Percentiles rank a stretch among this genome's conserved stretches.
Conservation (phyloP, 352 stramenopile genomes). For the Chrysophaeum taylorii region DNA sequence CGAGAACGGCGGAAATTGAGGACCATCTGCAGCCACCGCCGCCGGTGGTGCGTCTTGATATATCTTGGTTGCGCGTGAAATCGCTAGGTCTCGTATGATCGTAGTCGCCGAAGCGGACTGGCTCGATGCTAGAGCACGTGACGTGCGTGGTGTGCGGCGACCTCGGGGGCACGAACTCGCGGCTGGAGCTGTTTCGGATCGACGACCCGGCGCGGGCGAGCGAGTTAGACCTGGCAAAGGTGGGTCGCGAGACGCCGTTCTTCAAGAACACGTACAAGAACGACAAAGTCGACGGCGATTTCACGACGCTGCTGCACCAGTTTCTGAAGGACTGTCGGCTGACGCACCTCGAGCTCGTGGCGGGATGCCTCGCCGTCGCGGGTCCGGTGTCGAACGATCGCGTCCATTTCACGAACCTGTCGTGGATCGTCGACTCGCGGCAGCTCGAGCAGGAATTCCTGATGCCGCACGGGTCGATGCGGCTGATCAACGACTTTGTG, state of each 20-base stretch:
- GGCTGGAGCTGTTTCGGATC: conserved; percentile 73
- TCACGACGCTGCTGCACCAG: conserved; percentile 56
- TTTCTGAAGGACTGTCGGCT: conserved; percentile 44
- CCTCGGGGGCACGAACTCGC: conserved; percentile 91
- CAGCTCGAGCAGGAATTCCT: conserved; percentile 24
- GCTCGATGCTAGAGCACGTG: background rate
- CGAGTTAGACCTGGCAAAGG: conserved; percentile 32
- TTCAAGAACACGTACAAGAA: conserved; percentile 47
- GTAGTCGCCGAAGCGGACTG: too few species aligned
- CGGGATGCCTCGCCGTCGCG: conserved; percentile 57
- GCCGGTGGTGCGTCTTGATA: too few species aligned
- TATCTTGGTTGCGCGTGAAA: too few species aligned
- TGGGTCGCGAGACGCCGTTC: conserved; percentile 28
- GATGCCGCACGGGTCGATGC: conserved; percentile 61
- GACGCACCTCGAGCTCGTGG: conserved; percentile 20
- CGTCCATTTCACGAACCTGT: conserved; percentile 83
- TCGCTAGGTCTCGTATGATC: too few species aligned
- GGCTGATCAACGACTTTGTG: conserved; percentile 93
- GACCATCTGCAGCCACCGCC: too few species aligned
- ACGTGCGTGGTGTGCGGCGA: conserved; percentile 60
- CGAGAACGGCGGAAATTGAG: too few species aligned
- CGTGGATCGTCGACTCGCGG: conserved; percentile 37
- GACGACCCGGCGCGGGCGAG: background rate
- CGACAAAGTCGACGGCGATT: conserved; percentile 48
- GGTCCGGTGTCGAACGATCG: conserved; percentile 57